Conservation (phyloP, 1,284 basidiomycete genomes). For the Papiliotrema laurentii region DNA sequence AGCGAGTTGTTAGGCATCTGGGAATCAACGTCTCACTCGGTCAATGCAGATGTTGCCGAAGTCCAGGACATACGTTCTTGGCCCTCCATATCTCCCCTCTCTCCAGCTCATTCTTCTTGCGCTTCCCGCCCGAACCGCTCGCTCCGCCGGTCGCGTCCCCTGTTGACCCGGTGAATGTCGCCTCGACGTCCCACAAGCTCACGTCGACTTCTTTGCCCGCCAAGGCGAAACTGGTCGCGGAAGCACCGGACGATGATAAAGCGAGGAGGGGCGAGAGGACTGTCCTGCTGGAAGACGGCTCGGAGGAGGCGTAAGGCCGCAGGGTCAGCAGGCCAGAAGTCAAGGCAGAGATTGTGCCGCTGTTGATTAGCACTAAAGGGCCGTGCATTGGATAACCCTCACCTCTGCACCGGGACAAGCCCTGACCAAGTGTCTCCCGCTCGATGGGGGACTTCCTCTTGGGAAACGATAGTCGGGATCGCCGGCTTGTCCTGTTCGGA, state of each 20-base stretch:
- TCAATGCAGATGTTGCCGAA: neutral
- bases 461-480: slow-evolving; percentile 16
- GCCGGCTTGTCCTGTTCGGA: slow-evolving; percentile 14
- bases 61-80: slow-evolving; percentile 39
- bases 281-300: slow-evolving; percentile 9
- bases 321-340: slow-evolving; percentile 39
- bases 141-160: neutral
- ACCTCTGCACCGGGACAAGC: slow-evolving; percentile 21
- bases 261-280: slow-evolving; percentile 37
- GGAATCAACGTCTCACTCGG: neutral
- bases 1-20: slow-evolving; percentile 73
- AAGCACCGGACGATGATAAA: slow-evolving; percentile 52
- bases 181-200: slow-evolving; percentile 72
- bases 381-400: neutral
- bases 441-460: slow-evolving; percentile 14
- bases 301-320: slow-evolving; percentile 3
- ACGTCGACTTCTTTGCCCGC: slow-evolving; percentile 85
- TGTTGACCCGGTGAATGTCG: slow-evolving; percentile 54
- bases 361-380: slow-evolving; percentile 3
- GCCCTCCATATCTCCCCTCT: slow-evolving; percentile 55
- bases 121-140: slow-evolving; percentile 51
- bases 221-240: slow-evolving; percentile 62
- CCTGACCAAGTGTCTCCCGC: slow-evolving; percentile 35
- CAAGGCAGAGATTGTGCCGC: slow-evolving; percentile 35
- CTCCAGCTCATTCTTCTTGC: slow-evolving; percentile 64